phyloP scores from a whole-genome alignment of 2,329 filamentous ascomycete species.

The Colletotrichum lupini region DNA sequence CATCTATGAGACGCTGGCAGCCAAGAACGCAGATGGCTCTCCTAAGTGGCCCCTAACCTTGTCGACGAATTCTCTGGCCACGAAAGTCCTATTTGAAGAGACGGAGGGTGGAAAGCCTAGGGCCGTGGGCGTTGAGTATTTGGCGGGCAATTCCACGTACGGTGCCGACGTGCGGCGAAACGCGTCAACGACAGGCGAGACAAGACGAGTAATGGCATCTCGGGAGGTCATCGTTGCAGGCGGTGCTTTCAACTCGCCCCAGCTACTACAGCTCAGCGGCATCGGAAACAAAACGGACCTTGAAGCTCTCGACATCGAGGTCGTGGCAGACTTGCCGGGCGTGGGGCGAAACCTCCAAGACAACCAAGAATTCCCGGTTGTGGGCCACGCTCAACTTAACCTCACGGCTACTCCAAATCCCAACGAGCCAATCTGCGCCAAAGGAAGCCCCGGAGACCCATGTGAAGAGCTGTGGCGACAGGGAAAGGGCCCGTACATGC shows the following conservation, averaged over 20 bases:
- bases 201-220: constrained; percentile 43
- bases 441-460: constrained; percentile 46
- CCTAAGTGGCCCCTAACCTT: constrained; percentile 58
- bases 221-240: constrained; percentile 61
- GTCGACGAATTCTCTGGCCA: constrained; percentile 48
- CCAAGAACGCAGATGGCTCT: constrained; percentile 54
- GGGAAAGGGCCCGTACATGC: constrained; percentile 45
- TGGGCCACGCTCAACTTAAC: constrained; percentile 37
- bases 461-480: constrained; percentile 49
- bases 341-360: constrained; percentile 68
- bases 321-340: constrained; percentile 67
- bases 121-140: constrained; percentile 54
- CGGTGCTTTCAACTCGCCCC: constrained; percentile 57
- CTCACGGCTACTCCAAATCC: constrained; percentile 40
- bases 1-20: constrained; percentile 43
- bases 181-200: constrained; percentile 37
- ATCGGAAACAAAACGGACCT: constrained; percentile 53
- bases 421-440: constrained; percentile 41
- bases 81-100: constrained; percentile 50
- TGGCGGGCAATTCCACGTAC: constrained; percentile 50
- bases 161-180: constrained; percentile 50
- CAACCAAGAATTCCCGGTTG: constrained; percentile 52
- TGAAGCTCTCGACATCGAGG: constrained; percentile 57
- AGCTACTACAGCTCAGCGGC: constrained; percentile 57
- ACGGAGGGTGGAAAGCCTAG: not conserved